phyloP scores from a whole-genome alignment of 2,329 filamentous ascomycete genomes.

The Pseudocercospora fijiensis region DNA sequence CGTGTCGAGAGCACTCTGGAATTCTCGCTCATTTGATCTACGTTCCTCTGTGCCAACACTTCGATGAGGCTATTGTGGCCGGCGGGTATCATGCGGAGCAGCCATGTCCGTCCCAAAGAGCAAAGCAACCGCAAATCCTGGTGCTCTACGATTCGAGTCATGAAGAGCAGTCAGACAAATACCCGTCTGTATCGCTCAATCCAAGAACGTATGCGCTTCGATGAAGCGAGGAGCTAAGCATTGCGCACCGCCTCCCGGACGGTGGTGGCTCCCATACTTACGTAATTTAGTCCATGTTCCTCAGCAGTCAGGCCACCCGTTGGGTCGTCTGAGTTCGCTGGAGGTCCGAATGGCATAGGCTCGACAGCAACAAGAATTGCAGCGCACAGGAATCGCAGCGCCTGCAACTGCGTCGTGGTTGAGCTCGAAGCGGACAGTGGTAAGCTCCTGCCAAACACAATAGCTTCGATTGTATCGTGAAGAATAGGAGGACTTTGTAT shows the following conservation, averaged over 20 bases:
- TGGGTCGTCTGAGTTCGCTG: constrained; percentile 11
- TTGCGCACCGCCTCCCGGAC: constrained; percentile 18
- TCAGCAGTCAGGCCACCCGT: constrained; percentile 12
- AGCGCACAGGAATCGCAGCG: constrained; percentile 6
- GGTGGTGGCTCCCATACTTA: constrained; percentile 19
- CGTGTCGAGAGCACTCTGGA: no score
- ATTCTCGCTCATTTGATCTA: no score
- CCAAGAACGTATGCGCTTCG: not conserved
- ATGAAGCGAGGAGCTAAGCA: constrained; percentile 19
- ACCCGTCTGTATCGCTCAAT: constrained; percentile 1
- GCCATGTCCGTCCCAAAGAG: constrained; percentile 9
- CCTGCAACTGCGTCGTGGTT: constrained; percentile 2
- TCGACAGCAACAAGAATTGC: constrained; percentile 5
- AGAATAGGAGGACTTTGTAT: not conserved
- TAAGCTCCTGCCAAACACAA: not conserved
- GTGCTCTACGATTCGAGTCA: not conserved
- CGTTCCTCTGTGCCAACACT: not conserved
- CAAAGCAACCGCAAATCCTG: not conserved
- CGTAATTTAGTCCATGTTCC: not conserved
- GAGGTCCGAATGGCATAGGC: constrained; percentile 13
- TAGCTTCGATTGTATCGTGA: not conserved
- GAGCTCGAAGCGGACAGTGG: constrained; percentile 9
- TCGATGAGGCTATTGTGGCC: not conserved
- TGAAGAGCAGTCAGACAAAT: constrained; percentile 1
- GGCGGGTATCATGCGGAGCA: constrained; percentile 10